Evolutionary conservation across 805 yeast species (phyloP).

Genomic region (Pichia occidentalis): DNA sequence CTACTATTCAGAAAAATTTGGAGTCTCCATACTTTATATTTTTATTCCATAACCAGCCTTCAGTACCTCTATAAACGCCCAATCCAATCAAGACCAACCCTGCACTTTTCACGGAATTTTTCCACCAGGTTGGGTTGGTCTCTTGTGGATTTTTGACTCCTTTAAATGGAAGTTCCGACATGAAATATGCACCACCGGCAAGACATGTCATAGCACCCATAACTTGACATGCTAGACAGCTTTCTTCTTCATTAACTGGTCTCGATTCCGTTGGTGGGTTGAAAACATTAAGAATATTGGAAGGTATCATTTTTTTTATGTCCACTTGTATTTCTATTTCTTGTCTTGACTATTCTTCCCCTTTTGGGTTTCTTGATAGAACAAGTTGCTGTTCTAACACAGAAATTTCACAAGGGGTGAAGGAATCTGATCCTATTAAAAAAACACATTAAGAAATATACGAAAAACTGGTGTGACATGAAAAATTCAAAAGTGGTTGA

Average conservation of each 20-base stretch:
- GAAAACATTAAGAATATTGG: constrained; percentile 49
- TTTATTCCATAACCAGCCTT: constrained; percentile 50
- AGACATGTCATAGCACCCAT: constrained; percentile 55
- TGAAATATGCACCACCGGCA: constrained; percentile 57
- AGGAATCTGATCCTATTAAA: too few relatives aligned
- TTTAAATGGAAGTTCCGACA: constrained; percentile 48
- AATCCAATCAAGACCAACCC: constrained; percentile 51
- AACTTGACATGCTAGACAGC: constrained; percentile 64
- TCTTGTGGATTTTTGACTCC: constrained; percentile 27
- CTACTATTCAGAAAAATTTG: too few relatives aligned
- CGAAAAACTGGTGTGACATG: too few relatives aligned
- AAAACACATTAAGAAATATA: too few relatives aligned
- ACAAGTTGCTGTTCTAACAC: too few relatives aligned
- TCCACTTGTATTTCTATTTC: too few relatives aligned
- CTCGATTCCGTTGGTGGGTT: constrained; percentile 41
- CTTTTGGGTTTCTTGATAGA: too few relatives aligned
- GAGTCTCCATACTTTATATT: constrained; percentile 24
- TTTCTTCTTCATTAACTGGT: constrained; percentile 37
- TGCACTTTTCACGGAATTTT: constrained; percentile 39
- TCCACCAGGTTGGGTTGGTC: constrained; percentile 59
- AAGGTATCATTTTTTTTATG: constrained; percentile 19
- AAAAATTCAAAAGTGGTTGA: too few relatives aligned
- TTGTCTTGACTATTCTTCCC: too few relatives aligned
- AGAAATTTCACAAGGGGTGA: too few relatives aligned
- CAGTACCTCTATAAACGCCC: constrained; percentile 59